Evolutionary conservation across 441 rosid species (phyloP).

Genomic region (Populus hybrid): DNA sequence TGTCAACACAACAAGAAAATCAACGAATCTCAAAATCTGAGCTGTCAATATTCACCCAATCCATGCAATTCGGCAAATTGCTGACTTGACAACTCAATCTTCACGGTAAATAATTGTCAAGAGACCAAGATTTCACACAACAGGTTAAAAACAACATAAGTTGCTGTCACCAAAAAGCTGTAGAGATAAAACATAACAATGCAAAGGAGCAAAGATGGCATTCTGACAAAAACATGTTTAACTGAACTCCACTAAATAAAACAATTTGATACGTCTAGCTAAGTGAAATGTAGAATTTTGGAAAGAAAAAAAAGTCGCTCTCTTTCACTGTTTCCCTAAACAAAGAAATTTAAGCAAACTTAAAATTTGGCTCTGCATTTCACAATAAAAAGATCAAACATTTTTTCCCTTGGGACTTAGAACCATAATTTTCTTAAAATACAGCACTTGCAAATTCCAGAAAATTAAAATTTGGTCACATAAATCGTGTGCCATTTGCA

Average conservation of each 20-base stretch:
- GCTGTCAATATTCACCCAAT: not conserved
- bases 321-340: not conserved
- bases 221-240: not conserved
- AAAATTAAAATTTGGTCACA: too few species aligned
- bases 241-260: not conserved
- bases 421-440: not conserved
- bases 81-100: not conserved
- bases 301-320: not conserved
- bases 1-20: too few species aligned
- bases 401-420: not conserved
- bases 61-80: not conserved
- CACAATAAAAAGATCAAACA: not conserved
- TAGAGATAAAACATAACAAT: too few species aligned
- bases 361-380: not conserved
- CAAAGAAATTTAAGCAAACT: not conserved
- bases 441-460: too few species aligned
- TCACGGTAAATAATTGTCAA: not conserved
- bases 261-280: not conserved
- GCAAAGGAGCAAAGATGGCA: not conserved
- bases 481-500: too few species aligned
- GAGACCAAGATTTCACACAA: not conserved
- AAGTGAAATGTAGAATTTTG: not conserved
- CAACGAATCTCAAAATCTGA: not conserved
- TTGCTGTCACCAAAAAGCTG: not conserved
- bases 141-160: not conserved